Evolutionary conservation across 345 rosid genomes (phyloP), one percentile per base, ranked within the genome.

Genomic region (Eucalyptus erythrocorys): DNA sequence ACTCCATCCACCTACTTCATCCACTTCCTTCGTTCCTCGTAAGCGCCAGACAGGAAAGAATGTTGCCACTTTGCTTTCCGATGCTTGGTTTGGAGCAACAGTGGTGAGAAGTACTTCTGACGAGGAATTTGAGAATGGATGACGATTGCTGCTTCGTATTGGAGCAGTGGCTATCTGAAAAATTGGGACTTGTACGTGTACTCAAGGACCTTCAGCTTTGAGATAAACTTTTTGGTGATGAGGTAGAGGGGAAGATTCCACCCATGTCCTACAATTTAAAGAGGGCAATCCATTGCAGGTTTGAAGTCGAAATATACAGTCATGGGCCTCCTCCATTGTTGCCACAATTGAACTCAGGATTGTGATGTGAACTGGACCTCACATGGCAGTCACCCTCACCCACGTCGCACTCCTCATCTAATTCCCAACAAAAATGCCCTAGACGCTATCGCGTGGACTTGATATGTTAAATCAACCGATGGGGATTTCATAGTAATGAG

Each of bases 301-400:
- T 71, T 19, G 82, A 71, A 71, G 45, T 19, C 21, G 82, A 71
- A 71, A 71, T 37, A 5, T 37, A 37, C 82, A 71, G 27, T 19
- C 45, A 51, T 45, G 85, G 84, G 53, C 24, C 32, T 50, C 85
- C 76, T 86, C 87, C 64, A 43, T 89, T 40, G 66, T 89, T 88
- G 87, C 93, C 91, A 89, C 45, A 89, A 91, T 89, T 86, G 89
- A 91, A 88, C 84, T 76, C 84, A 22, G 12, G 84, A 76, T 12
- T 6, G 84, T 40, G 47, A 12, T 76, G 84, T 79, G 87, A 88
- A 45, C 86, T 66, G 87, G 57, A 57, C 87, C 87, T 90, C 94
- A 89, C 91, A 89, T 90, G 93, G 91, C 81, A 53, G 91, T 88
- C 92, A n/a, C 86, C 89, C 85, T 86, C 91, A 92, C 66, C 76